Evolutionary conservation across 208 protist species (phyloP).

Genomic region (Angomonas deanei): DNA sequence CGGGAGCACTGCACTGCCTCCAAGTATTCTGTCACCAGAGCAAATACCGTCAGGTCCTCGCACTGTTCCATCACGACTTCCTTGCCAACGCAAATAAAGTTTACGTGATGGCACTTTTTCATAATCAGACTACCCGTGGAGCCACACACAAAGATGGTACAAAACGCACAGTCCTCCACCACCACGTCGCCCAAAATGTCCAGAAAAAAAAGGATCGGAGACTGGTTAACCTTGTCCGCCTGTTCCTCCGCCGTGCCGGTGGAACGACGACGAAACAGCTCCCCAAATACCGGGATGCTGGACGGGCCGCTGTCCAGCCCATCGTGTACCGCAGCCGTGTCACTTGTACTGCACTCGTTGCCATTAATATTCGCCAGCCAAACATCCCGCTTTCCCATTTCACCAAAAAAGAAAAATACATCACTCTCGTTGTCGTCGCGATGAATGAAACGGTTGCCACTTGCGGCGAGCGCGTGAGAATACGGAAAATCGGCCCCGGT

Average conservation of each 20-base stretch:
- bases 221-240: neutral
- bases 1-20: conserved; percentile 13
- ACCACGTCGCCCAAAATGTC: conserved; percentile 56
- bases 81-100: conserved; percentile 39
- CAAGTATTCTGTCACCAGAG: conserved; percentile 58
- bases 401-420: conserved; percentile 41
- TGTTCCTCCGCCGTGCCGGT: neutral
- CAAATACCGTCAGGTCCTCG: conserved; percentile 23
- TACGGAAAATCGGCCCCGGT: conserved; percentile 57
- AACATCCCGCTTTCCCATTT: conserved; percentile 48
- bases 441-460: conserved; percentile 48
- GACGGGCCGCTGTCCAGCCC: neutral
- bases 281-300: neutral
- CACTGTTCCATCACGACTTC: conserved; percentile 47
- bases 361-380: conserved; percentile 53
- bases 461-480: conserved; percentile 38
- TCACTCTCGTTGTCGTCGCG: conserved; percentile 38
- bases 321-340: neutral
- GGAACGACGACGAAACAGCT: neutral
- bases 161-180: conserved; percentile 60
- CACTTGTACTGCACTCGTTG: neutral
- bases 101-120: conserved; percentile 43
- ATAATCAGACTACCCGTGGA: conserved; percentile 40
- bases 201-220: conserved; percentile 63
- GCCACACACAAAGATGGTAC: conserved; percentile 62